These are phyloP conservation scores for Penicillium mononematosum DNA, from an alignment of 495 filamentous ascomycete genomes.

Conservation along the genomic window DNA sequence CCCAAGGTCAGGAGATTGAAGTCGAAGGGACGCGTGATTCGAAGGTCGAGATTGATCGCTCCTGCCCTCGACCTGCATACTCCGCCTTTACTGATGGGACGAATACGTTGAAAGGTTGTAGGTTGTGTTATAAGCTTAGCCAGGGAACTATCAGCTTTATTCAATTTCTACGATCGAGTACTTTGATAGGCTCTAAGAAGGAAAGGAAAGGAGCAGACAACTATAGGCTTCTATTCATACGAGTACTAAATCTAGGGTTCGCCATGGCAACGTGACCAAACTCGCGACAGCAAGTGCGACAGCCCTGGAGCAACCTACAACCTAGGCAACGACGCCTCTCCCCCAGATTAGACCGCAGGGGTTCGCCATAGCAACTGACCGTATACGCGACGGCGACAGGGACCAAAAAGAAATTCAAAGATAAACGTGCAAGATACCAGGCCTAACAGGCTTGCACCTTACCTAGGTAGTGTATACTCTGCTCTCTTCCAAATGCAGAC, in stretches of 20 bases:
- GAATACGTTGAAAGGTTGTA: background rate
- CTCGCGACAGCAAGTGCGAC: no score
- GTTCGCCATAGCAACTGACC: no score
- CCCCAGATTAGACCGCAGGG: no score
- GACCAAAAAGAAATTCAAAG: background rate
- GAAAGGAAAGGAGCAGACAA: background rate
- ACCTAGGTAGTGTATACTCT: background rate
- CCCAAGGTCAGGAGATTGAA: background rate
- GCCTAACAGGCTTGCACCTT: background rate
- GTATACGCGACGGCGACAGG: background rate
- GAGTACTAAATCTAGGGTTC: background rate
- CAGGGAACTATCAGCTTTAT: background rate
- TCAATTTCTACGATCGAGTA: background rate
- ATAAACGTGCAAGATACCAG: background rate
- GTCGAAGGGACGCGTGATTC: background rate
- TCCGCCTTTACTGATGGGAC: background rate
- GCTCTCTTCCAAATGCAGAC: background rate
- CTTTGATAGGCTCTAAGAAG: background rate
- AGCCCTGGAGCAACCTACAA: no score
- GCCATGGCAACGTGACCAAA: background rate
- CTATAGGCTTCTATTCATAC: background rate
- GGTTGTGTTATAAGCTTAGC: background rate
- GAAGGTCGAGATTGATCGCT: background rate
- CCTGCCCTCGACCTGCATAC: background rate
- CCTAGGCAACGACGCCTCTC: no score